Base-by-base conservation (phyloP, 345 rosid species). In the Aegle marmelos region DNA sequence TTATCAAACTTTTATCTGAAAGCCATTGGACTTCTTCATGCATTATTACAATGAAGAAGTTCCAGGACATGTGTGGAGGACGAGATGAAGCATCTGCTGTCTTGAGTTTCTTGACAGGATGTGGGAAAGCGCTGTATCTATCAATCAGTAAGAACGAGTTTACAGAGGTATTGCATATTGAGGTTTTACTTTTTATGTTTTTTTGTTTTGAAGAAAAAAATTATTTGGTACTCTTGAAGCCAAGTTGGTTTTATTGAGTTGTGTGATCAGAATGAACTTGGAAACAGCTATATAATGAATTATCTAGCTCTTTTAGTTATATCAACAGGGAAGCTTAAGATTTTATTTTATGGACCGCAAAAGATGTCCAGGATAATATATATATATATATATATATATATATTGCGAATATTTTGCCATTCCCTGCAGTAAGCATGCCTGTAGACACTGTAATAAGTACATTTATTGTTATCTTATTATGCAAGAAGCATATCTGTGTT, bases 21-120 rank as follows among this genome's bases (percentile, higher is more conserved):
- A 85, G 83, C 81, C 87, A 86, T 59, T 91, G 93, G 92, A 85
- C 89, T 36, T 83, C 93, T 57, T 80, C 90, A 1, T 90, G 97
- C 74, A 73, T 95, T 75, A 84, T 92, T 34, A 93, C 94, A 8
- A 80, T 89, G 87, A 87, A 82, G 48, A 90, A 88, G 84, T 86
- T 92, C 37, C 88, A 75, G 82, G 87, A 53, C 64, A 72, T 88
- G 80, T 95, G 95, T 83, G 91, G 91, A 74, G 92, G 92, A 30
- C 75, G 76, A 1, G 81, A 79, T 74, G 93, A 92, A 88, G 97
- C 91, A 60, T 81, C 88, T 74, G 89, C 85, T 30, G 83, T 93
- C 24, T 87, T 93, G 87, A 92, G 94, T 84, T 85, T 88, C 79
- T 83, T 95, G 75, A 83, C 88, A 59, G 88, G 84, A 80, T 61